Conservation (phyloP, 176 grass and related monocot species). For the Oryza nivara region DNA sequence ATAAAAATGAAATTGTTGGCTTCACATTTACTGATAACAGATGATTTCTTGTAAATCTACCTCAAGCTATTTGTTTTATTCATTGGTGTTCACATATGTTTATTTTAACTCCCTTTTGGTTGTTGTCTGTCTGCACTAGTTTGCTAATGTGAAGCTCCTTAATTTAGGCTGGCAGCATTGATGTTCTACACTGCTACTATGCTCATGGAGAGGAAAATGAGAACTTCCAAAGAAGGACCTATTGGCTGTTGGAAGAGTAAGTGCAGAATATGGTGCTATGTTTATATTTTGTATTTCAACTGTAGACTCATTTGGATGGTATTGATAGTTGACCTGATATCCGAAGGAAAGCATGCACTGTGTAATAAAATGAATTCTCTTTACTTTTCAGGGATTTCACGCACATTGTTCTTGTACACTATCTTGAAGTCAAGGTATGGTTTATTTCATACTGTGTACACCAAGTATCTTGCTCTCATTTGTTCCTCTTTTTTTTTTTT, state of each 20-base stretch:
- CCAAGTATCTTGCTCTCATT: background rate
- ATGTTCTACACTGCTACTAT: constrained; percentile 98
- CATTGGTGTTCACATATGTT: background rate
- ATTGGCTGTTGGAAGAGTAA: constrained; percentile 95
- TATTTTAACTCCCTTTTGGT: constrained; percentile 27
- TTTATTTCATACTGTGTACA: constrained; percentile 3
- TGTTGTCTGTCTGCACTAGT: constrained; percentile 38
- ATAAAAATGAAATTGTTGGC: constrained; percentile 20
- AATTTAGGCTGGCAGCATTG: constrained; percentile 79
- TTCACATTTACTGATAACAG: constrained; percentile 2
- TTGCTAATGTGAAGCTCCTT: constrained; percentile 24
- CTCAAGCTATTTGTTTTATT: background rate
- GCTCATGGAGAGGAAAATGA: constrained; percentile 89
- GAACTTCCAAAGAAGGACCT: constrained; percentile 91
- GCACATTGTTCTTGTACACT: constrained; percentile 94
- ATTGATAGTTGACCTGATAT: constrained; percentile 20
- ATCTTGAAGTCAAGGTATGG: constrained; percentile 85
- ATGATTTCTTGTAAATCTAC: constrained; percentile 3
- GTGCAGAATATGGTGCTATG: constrained; percentile 30
- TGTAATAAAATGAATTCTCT: constrained; percentile 33
- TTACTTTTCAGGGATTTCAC: constrained; percentile 78
- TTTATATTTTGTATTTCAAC: constrained; percentile 33
- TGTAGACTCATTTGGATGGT: background rate
- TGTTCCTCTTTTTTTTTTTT: background rate
- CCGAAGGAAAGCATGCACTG: background rate